A percentile compares a stretch with the other conserved stretches of the same genome.
Conservation (phyloP, 2,329 filamentous ascomycete genomes). For the Colletotrichum eremochloae region DNA sequence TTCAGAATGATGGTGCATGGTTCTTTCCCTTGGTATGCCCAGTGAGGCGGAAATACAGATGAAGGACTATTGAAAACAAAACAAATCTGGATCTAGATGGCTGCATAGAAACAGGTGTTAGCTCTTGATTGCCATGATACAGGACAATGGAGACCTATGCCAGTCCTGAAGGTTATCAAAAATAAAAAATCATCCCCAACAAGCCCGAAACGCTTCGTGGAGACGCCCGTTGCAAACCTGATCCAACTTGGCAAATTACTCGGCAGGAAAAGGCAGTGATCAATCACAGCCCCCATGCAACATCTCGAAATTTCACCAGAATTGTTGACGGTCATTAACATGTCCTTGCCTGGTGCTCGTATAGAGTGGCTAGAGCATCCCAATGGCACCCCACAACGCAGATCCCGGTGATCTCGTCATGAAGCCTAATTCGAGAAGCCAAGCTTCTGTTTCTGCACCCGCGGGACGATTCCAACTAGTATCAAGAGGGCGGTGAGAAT, state of each 20-base stretch:
- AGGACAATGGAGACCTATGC: not conserved
- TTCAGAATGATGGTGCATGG: not conserved
- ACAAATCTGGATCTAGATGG: not conserved
- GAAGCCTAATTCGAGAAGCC: constrained; percentile 56
- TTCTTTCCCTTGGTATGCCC: not conserved
- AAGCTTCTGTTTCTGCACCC: constrained; percentile 87
- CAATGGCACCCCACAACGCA: not conserved
- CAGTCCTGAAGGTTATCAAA: not conserved
- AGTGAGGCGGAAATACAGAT: not conserved
- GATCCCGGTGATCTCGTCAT: not conserved
- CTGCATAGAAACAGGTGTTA: not conserved
- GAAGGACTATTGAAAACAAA: not conserved
- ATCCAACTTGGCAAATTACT: not conserved
- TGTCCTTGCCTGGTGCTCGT: not conserved
- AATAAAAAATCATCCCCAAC: not conserved
- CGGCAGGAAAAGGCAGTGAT: not conserved
- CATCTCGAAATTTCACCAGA: not conserved
- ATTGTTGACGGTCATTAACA: not conserved
- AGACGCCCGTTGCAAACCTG: too few relatives aligned
- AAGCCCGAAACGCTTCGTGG: not conserved
- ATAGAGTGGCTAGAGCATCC: not conserved
- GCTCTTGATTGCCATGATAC: not conserved
- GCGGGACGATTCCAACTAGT: constrained; percentile 78
- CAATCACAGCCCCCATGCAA: too few relatives aligned
- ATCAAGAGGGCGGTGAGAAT: constrained; percentile 75